Percentiles rank a stretch among this genome's conserved stretches.
Conservation (phyloP, 306 rosid genomes). For the Rosa persica region DNA sequence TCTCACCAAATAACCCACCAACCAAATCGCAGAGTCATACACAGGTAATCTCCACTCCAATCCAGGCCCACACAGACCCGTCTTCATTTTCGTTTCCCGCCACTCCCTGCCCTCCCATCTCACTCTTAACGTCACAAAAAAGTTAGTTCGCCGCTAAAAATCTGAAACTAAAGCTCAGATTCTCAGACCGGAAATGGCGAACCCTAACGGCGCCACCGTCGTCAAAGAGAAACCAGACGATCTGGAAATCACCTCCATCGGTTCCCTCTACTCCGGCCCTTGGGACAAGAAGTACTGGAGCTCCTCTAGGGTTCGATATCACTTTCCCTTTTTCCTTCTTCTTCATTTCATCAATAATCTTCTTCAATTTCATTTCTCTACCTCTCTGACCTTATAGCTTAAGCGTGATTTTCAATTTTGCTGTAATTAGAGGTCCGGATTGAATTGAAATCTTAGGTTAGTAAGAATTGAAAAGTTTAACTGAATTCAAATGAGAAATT, state of each 20-base stretch:
- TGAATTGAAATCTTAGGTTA: not conserved
- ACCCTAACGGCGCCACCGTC: constrained; percentile 21
- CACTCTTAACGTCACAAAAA: too few species aligned
- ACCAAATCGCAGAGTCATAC: too few species aligned
- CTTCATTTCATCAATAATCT: not conserved
- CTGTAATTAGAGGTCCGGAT: not conserved
- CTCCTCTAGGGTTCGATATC: constrained; percentile 74
- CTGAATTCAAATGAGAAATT: not conserved
- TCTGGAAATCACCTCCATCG: constrained; percentile 73
- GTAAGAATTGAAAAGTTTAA: not conserved
- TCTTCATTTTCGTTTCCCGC: constrained; percentile 33
- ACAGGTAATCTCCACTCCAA: not conserved
- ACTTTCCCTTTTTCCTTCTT: not conserved
- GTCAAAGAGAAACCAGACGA: constrained; percentile 39
- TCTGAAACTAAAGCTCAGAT: not conserved
- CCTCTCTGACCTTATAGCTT: not conserved
- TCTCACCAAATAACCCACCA: too few species aligned
- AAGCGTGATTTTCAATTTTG: not conserved
- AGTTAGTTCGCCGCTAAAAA: too few species aligned
- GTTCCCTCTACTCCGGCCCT: constrained; percentile 67
- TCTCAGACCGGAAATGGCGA: constrained; percentile 28
- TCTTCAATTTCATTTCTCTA: not conserved
- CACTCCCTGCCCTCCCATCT: constrained; percentile 7
- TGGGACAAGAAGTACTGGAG: constrained; percentile 98
- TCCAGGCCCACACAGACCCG: not conserved